Evolutionary conservation across 306 rosid species (phyloP).

Genomic region (Crotalaria pallida): DNA sequence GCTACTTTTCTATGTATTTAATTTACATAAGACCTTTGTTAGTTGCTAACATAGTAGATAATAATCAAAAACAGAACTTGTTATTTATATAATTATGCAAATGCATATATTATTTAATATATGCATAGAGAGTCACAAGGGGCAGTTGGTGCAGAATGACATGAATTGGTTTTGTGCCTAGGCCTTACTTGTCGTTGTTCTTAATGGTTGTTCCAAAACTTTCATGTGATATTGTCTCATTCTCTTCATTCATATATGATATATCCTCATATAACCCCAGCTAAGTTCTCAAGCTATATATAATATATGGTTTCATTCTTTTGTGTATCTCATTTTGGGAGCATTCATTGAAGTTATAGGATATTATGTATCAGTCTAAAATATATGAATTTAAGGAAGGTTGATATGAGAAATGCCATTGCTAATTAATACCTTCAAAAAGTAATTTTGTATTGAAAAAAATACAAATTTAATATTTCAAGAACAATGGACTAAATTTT

Average conservation of each 20-base stretch:
- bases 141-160: constrained; percentile 26
- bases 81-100: not conserved
- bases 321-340: constrained; percentile 23
- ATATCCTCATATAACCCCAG: not conserved
- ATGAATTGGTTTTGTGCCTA: constrained; percentile 27
- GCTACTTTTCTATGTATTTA: constrained; percentile 12
- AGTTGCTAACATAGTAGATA: constrained; percentile 5
- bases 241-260: not conserved
- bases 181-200: constrained; percentile 41
- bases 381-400: not conserved
- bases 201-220: constrained; percentile 24
- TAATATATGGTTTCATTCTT: constrained; percentile 25
- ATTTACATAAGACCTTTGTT: not conserved
- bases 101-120: not conserved
- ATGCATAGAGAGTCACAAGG: not conserved
- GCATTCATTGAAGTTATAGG: constrained; percentile 12
- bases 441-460: no score
- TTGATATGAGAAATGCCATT: not conserved
- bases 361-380: not conserved
- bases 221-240: constrained; percentile 53
- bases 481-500: no score
- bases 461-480: no score
- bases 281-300: not conserved
- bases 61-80: not conserved
- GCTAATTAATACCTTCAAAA: no score